phyloP scores from a whole-genome alignment of 2,329 filamentous ascomycete species.

The Emmonsia crescens region DNA sequence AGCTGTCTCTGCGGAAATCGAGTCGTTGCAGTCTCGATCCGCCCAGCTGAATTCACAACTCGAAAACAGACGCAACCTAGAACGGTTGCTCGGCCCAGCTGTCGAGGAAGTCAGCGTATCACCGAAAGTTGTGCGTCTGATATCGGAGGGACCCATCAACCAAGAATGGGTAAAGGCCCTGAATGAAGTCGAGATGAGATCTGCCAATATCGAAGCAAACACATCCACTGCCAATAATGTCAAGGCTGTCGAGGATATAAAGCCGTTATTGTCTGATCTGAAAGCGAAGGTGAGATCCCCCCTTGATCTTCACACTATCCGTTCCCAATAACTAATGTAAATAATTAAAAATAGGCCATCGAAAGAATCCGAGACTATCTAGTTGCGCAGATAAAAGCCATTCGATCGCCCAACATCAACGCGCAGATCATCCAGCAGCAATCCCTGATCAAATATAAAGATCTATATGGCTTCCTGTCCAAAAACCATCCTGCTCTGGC shows the following conservation, averaged over 20 bases:
- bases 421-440: constrained; percentile 95
- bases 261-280: constrained; percentile 73
- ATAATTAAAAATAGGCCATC: constrained; percentile 53
- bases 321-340: constrained; percentile 7
- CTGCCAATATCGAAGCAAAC: constrained; percentile 59
- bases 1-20: constrained; percentile 86
- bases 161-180: constrained; percentile 78
- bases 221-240: constrained; percentile 49
- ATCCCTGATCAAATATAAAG: constrained; percentile 77
- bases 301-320: neutral
- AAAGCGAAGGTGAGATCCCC: constrained; percentile 55
- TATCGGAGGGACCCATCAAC: constrained; percentile 80
- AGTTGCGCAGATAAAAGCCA: constrained; percentile 84
- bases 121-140: constrained; percentile 70
- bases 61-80: constrained; percentile 80
- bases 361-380: constrained; percentile 91
- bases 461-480: constrained; percentile 75
- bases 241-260: constrained; percentile 73
- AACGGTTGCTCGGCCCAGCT: constrained; percentile 74
- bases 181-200: constrained; percentile 71
- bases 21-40: constrained; percentile 80
- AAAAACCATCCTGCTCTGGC: constrained; percentile 73
- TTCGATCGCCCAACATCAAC: constrained; percentile 92
- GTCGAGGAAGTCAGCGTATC: constrained; percentile 88
- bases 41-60: constrained; percentile 70